Conservation (phyloP, 129 eudicot species). For the Silybum marianum region DNA sequence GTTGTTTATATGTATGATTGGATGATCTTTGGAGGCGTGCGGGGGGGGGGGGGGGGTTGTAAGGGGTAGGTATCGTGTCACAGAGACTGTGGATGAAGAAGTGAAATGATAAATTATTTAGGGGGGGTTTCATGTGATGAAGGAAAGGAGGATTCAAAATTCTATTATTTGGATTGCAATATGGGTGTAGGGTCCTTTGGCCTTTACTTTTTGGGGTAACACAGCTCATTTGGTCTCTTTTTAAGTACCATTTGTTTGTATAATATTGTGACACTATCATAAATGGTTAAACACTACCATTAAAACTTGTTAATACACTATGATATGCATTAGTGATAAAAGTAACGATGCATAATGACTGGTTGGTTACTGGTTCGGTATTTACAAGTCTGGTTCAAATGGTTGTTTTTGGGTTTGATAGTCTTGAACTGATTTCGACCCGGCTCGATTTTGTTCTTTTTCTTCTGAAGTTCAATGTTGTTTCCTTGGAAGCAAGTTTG, state of each 20-base stretch:
- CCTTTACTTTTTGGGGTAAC: neutral
- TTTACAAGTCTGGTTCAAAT: neutral
- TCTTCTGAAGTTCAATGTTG: neutral
- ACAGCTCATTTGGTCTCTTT: neutral
- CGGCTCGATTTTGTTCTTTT: neutral
- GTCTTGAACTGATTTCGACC: neutral
- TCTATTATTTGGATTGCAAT: constrained; percentile 20
- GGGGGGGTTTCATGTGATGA: constrained; percentile 27
- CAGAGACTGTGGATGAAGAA: neutral
- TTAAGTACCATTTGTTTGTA: neutral
- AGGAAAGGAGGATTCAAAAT: neutral
- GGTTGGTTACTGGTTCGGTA: too few species aligned
- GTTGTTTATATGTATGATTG: neutral
- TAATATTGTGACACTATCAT: neutral
- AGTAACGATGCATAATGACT: neutral
- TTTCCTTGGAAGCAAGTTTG: neutral
- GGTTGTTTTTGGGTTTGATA: too few species aligned
- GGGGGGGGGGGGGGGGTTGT: neutral
- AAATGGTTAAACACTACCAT: neutral
- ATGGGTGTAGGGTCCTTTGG: constrained; percentile 18
- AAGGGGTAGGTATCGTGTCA: constrained; percentile 16
- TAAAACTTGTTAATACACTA: neutral
- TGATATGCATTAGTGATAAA: neutral
- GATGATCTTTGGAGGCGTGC: neutral
- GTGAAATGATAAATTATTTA: constrained; percentile 8